Base-by-base conservation (phyloP, 2,329 filamentous ascomycete genomes). In the Pseudovirgaria hyperparasitica region DNA sequence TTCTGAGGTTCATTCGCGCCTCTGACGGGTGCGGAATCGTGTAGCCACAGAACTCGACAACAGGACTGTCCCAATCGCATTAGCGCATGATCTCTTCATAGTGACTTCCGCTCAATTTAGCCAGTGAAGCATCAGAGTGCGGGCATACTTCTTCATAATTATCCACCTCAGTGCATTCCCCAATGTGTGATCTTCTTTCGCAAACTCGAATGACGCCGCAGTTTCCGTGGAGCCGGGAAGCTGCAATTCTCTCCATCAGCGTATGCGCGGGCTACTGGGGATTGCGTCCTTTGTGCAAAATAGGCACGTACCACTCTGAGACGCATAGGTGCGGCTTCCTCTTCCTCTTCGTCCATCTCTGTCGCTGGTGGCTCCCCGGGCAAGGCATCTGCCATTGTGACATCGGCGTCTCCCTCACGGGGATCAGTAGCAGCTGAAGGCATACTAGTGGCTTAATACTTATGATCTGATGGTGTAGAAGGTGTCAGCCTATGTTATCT, bases 1-100 rank as follows among this genome's bases (percentile, higher is more conserved):
- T 96, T 45, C 90, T 74, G 35, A 98, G 64, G 49, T 96, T 93
- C 87, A 98, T 93, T 60, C 92, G 90, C 21, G 76, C 64, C 57
- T 98, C 90, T 20, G 86, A 92, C 26, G 90, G 90, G 58, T 98
- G 90, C 16, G 90, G 90, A 35, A 98, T 96, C 6, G 87, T 82
- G 57, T 98, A 98, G 34, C 87, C 90, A 57, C 90, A 96, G 59
- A 98, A 94, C 54, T 98, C 90, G 33, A 98, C 90, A 37, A 90
- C 75, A 16, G 90, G 87, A 54, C 87, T 96, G 38, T 28, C 28
- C 8, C 3, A 2, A 5, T 6, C 9, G 16, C 39, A 17, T 41
- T 27, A 13, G 17, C 10, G 6, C 12, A n/a, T 1, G 15, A 9
- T 19, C 5, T 19, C 9, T 2, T 11, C 12, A 13, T 19, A 16